A percentile compares a stretch with the other conserved stretches of the same genome.
Evolutionary conservation across 345 rosid species (phyloP).

Genomic region (Eucalyptus polyanthemos): DNA sequence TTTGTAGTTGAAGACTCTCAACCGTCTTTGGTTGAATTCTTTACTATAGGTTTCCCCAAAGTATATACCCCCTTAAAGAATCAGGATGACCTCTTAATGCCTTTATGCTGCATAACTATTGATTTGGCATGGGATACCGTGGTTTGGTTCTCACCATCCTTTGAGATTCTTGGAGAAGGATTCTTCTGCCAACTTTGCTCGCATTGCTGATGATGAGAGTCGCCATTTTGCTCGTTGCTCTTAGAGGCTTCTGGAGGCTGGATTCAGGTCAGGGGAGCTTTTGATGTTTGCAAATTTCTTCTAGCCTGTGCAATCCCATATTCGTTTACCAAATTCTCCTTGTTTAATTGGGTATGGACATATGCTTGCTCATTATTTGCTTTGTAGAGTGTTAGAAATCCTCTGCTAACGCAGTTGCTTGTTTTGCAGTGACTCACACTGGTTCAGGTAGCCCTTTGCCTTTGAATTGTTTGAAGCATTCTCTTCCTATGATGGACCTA

Average conservation of each 20-base stretch:
- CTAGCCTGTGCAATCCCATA: neutral
- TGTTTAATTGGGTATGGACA: constrained; percentile 53
- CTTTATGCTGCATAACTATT: constrained; percentile 78
- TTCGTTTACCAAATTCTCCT: neutral
- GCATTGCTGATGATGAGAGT: constrained; percentile 82
- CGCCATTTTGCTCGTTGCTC: constrained; percentile 85
- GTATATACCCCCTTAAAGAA: constrained; percentile 40
- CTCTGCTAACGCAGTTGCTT: constrained; percentile 62
- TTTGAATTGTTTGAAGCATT: neutral
- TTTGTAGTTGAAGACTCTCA: neutral
- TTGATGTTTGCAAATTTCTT: neutral
- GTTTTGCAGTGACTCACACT: constrained; percentile 43
- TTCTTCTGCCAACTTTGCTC: constrained; percentile 73
- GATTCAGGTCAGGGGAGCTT: constrained; percentile 42
- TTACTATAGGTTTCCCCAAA: constrained; percentile 58
- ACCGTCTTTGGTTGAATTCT: neutral
- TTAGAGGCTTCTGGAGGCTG: constrained; percentile 67
- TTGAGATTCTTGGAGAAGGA: constrained; percentile 33
- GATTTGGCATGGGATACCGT: constrained; percentile 75
- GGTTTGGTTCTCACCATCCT: constrained; percentile 67
- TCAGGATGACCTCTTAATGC: constrained; percentile 77
- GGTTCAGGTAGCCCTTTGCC: constrained; percentile 29
- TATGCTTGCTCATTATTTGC: neutral
- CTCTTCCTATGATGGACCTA: neutral
- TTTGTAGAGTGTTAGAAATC: neutral